Base-by-base conservation (phyloP, 2,329 filamentous ascomycete genomes). In the Aspergillus aculeatinus region DNA sequence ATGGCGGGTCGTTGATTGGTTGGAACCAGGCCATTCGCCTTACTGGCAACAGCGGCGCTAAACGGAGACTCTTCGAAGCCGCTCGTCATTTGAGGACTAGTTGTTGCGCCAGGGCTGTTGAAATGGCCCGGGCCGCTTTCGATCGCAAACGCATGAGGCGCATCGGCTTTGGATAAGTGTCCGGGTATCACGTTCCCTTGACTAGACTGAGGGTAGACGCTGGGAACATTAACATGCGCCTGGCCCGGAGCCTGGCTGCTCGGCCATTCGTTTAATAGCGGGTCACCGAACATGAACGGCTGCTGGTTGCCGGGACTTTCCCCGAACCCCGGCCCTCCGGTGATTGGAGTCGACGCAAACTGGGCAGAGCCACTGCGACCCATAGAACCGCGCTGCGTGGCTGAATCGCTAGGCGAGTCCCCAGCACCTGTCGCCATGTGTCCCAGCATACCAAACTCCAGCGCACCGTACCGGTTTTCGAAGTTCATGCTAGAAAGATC, bases 371-470 rank as follows among this genome's bases (percentile, higher is more conserved):
- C 73, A 65, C 75, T 79, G 57, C 76, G 74, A 39, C 76, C 75
- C 63, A 80, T 77, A 47, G 79, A 80, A n/a, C 78, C 78, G 63
- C 77, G 74, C 48, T 79, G 76, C n/a, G 76, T 79, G 52, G 72
- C 73, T 21, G 75, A 78, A 58, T 95, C 91, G 57, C 87, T 86
- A 5, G 89, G 86, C 6, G 89, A 90, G 67, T 95, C 91, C n/a
- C 87, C 89, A 14, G 91, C 89, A 14, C 90, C 90, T n/a, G 90
- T 92, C 61, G 91, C 92, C 90, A 99, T 96, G 74, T 98, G 94
- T 29, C 92, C 92, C 0, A 99, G 85, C 85, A 98, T 97, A 57
- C 92, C 90, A 74, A 98, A 97, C 75, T 98, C 95, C 75, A 96
- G 83, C 19, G 93, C 94, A 61, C 93, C 94, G 72, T 98, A 99